Base-by-base conservation (phyloP, 2,329 filamentous ascomycete genomes). In the Cercospora sp. region DNA sequence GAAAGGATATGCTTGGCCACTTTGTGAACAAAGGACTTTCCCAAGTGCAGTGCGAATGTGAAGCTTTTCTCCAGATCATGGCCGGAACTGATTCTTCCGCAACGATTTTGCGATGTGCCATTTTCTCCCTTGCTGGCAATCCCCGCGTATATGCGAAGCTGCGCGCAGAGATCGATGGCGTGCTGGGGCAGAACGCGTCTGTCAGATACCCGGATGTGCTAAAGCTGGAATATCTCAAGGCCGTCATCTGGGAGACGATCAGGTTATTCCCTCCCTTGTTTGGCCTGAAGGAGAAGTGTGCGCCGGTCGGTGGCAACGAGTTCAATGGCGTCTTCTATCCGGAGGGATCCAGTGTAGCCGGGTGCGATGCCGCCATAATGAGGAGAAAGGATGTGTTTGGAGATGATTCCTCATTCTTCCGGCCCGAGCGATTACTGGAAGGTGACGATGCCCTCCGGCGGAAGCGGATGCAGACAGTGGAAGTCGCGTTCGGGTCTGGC, bases 11-110 rank as follows among this genome's bases (percentile, higher is more conserved):
- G 84, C 78, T 87, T 7, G 82, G 81, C 1, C 82, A 82, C 3
- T 85, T 86, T 68, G 76, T 85, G 12, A 74, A 77, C 4, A 80
- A 84, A 71, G 80, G 79, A 71, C 70, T 84, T 0, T 69, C 74
- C 68, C 68, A 79, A 74, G 20, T 77, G 18, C 73, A 82, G 66
- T 79, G 69, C 72, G 82, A 74, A 76, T 79, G 73, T 68, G 82
- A 83, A 69, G 76, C 76, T 1, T 69, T 79, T 26, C 65, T 81
- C 55, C 79, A 81, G 67, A 81, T 83, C 66, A 70, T 86, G 28
- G 85, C 85, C 4, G 86, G 86, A 10, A 84, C 84, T 0, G 86
- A 88, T 66, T 86, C 84, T 0, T 85, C 85, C 0, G 84, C 86
- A 0, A 85, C 84, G 0, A 81, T 81, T 5, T 81, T 88, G 18